Base-by-base conservation (phyloP, 768 basidiomycete species). In the Agrocybe pediades region DNA sequence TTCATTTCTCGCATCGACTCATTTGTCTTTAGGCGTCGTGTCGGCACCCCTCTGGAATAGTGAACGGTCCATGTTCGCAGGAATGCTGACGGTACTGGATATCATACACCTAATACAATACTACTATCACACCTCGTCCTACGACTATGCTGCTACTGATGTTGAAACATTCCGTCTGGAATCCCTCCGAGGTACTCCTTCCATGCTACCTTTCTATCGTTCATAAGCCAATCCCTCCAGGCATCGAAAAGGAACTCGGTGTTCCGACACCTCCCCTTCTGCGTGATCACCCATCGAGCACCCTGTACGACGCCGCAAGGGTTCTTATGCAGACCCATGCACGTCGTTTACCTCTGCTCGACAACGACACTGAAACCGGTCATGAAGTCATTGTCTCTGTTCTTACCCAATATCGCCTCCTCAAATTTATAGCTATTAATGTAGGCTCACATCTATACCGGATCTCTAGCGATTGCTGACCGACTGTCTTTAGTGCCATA, bases 91-190 rank as follows among this genome's bases (percentile, higher is more conserved):
- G 8, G 93, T 98, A n/a, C 83, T 94, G 53, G 97, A 99, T 71
- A 95, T 99, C 69, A 98, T 99, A 53, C 97, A 99, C 69, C 85
- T 99, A 59, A 98, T 99, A 60, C 97, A 99, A 65, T 97, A 95
- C 74, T 99, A 98, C 71, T 97, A 98, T 71, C 85, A 87, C 43
- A 92, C 88, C 2, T 86, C 90, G 26, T 86, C 86, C 30, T 90
- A 85, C 68, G 94, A 94, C 62, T 85, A 84, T 48, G 95, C 94
- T 5, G 84, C 88, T 0, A 82, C 87, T 9, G 95, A 98, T 62
- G 96, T 98, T 2, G 96, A 98, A 67, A 88, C 85, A 0, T 93
- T 99, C 68, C 82, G 90, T 26, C 78, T 99, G 25, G 91, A 95
- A 66, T 85, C 86, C 45, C 73, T 99, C 54, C 76, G 97, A 83